Conservation (phyloP, 139 green algal species). For the Coelastrella sp. region DNA sequence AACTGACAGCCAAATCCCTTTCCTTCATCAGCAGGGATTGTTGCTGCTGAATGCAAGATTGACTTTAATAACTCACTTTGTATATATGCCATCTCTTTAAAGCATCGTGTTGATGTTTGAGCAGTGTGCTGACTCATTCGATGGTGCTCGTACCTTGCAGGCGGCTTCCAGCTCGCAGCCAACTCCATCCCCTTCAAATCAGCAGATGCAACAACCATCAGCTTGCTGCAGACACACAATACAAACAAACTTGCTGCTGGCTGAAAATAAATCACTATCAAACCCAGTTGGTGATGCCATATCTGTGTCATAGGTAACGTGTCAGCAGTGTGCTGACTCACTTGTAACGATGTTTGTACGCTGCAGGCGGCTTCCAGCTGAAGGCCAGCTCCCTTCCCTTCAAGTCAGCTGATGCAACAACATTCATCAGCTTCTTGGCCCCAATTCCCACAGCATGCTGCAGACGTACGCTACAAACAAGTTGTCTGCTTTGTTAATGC, state of each 20-base stretch:
- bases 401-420: slow-evolving; percentile 23
- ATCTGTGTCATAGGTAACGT: no score
- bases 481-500: no score
- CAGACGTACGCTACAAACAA: slow-evolving; percentile 29
- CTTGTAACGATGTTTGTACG: no score
- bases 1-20: background rate
- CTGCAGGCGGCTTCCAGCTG: slow-evolving; percentile 41
- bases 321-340: no score
- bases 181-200: slow-evolving; percentile 41
- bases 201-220: background rate
- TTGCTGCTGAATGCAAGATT: no score
- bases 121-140: no score
- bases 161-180: slow-evolving; percentile 3
- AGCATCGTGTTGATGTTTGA: background rate
- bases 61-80: no score
- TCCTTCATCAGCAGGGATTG: no score
- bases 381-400: slow-evolving; percentile 23
- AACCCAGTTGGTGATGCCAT: no score
- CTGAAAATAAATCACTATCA: background rate
- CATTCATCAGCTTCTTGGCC: slow-evolving; percentile 23
- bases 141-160: background rate
- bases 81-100: no score
- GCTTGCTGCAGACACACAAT: slow-evolving; percentile 5
- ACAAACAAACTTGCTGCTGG: background rate
- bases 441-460: slow-evolving; percentile 4